Conservation (phyloP, 768 basidiomycete species). For the Clitopilus passeckerianus region DNA sequence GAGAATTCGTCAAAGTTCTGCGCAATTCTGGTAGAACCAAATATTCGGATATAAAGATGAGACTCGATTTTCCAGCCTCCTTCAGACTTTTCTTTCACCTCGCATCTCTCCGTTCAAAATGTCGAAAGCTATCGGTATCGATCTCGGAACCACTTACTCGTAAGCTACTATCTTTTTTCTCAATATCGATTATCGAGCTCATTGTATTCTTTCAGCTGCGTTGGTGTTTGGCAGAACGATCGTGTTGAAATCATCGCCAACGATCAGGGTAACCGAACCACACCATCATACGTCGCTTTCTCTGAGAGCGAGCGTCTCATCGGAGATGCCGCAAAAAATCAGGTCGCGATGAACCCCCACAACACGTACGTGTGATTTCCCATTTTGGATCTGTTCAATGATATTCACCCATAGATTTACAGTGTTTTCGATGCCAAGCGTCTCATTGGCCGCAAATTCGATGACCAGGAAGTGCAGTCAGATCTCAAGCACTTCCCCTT, state of each 20-base stretch:
- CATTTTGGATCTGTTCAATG: neutral
- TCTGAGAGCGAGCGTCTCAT: conserved; percentile 95
- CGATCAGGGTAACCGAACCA: conserved; percentile 93
- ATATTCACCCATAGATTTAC: conserved; percentile 9
- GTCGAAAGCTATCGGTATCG: conserved; percentile 87
- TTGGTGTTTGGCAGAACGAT: conserved; percentile 99
- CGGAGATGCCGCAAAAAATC: conserved; percentile 98
- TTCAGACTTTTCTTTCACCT: conserved; percentile 7
- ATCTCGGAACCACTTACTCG: conserved; percentile 93
- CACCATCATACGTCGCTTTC: conserved; percentile 95
- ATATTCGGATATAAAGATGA: conserved; percentile 29
- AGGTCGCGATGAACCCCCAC: conserved; percentile 96
- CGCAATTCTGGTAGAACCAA: conserved; percentile 30
- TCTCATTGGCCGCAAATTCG: conserved; percentile 91
- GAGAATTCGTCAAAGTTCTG: conserved; percentile 37
- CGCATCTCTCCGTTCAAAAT: conserved; percentile 23
- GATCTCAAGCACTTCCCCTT: conserved; percentile 94
- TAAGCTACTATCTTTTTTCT: conserved; percentile 31
- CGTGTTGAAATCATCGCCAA: conserved; percentile 98
- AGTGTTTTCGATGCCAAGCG: conserved; percentile 99
- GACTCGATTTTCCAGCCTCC: conserved; percentile 5
- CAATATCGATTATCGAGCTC: conserved; percentile 6
- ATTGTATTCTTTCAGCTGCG: conserved; percentile 59
- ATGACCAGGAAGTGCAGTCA: conserved; percentile 78
- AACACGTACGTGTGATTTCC: conserved; percentile 55